A percentile compares a stretch with the other conserved stretches of the same genome.
Evolutionary conservation across 495 filamentous ascomycete species (phyloP).

Genomic region (Hypomontagnella monticulosa): DNA sequence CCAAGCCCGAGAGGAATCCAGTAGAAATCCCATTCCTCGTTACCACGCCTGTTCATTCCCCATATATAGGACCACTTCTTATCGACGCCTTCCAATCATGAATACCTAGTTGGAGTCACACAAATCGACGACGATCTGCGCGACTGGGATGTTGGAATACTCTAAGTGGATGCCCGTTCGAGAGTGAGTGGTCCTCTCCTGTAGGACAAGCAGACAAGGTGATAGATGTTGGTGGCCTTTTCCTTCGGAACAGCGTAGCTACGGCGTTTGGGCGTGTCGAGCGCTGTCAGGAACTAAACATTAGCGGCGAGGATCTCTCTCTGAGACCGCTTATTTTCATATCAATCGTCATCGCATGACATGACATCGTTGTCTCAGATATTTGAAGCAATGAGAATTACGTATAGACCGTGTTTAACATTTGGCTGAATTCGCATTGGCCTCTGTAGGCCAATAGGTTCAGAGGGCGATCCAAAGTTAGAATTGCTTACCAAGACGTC

Average conservation of each 20-base stretch:
- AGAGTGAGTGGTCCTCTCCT: conserved; percentile 17
- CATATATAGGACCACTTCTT: conserved; percentile 36
- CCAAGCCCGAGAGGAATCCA: conserved; percentile 43
- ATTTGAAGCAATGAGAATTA: not conserved
- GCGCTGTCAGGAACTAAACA: too few relatives aligned
- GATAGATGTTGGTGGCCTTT: conserved; percentile 13
- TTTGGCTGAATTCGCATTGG: conserved; percentile 1
- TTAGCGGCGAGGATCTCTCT: too few relatives aligned
- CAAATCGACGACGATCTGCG: conserved; percentile 34
- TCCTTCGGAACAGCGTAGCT: not conserved
- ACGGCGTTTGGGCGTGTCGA: not conserved
- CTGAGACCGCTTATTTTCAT: conserved; percentile 8
- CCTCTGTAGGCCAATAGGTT: conserved; percentile 2
- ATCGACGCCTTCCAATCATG: conserved; percentile 33
- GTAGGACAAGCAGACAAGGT: conserved; percentile 5
- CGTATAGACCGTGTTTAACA: not conserved
- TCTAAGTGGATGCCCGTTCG: conserved; percentile 17
- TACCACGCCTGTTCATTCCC: conserved; percentile 39
- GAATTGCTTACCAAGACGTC: conserved; percentile 3
- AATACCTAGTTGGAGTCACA: conserved; percentile 30
- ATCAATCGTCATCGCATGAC: not conserved
- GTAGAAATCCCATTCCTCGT: conserved; percentile 43
- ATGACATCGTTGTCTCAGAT: conserved; percentile 8
- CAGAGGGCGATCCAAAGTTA: not conserved
- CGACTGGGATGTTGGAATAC: conserved; percentile 25